Evolutionary conservation across 345 rosid genomes (phyloP).

Genomic region (Eucalyptus curtisii): DNA sequence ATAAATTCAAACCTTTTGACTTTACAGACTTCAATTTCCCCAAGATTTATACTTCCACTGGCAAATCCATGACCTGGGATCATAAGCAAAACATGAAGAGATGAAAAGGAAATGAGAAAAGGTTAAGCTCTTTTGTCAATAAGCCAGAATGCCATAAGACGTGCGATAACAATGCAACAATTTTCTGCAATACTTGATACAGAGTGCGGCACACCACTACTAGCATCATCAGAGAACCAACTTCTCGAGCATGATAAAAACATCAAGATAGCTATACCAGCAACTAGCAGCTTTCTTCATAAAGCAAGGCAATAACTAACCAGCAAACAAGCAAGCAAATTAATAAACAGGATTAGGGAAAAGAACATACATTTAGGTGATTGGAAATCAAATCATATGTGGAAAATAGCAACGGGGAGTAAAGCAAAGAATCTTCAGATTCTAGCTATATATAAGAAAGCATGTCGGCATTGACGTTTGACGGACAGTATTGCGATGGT

Average conservation of each 20-base stretch:
- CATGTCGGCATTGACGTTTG: background rate
- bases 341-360: background rate
- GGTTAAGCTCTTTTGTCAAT: background rate
- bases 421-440: background rate
- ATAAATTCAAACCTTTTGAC: slow-evolving; percentile 41
- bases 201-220: background rate
- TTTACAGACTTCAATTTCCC: slow-evolving; percentile 45
- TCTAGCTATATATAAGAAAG: background rate
- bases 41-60: slow-evolving; percentile 56
- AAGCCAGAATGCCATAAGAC: background rate
- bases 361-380: background rate
- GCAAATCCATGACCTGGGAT: slow-evolving; percentile 61
- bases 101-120: background rate
- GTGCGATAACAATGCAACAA: background rate
- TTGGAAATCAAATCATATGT: background rate
- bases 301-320: background rate
- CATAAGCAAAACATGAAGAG: background rate
- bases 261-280: background rate
- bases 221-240: background rate
- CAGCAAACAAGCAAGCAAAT: background rate
- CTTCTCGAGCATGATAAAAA: background rate
- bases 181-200: background rate
- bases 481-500: background rate
- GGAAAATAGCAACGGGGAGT: background rate
- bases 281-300: background rate